Conservation (phyloP, 2,329 filamentous ascomycete genomes). For the Fusarium graminum region DNA sequence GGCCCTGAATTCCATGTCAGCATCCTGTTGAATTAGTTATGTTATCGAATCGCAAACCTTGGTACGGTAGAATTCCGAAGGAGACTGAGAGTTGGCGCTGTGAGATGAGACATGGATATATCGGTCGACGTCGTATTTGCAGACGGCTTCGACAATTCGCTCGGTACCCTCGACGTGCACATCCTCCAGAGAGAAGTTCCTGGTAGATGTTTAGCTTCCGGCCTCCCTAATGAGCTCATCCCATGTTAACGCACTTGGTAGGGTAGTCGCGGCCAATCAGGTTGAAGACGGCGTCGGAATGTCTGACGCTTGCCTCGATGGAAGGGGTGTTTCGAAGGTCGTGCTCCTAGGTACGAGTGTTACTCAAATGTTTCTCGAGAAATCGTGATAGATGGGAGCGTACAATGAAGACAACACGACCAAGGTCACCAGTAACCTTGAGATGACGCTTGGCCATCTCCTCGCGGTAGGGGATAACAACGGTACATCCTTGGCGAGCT, state of each 20-base stretch:
- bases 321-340: conserved; percentile 94
- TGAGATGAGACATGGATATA: conserved; percentile 97
- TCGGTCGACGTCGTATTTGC: conserved; percentile 97
- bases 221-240: conserved; percentile 6
- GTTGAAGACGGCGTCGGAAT: conserved; percentile 98
- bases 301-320: conserved; percentile 95
- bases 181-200: conserved; percentile 93
- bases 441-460: conserved; percentile 98
- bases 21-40: background rate
- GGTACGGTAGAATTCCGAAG: conserved; percentile 90
- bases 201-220: conserved; percentile 55
- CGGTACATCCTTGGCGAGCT: conserved; percentile 95
- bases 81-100: conserved; percentile 84
- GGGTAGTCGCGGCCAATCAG: conserved; percentile 93
- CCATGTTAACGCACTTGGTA: conserved; percentile 76
- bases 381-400: conserved; percentile 42
- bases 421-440: conserved; percentile 95
- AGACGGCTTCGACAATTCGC: conserved; percentile 92
- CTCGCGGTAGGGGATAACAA: conserved; percentile 93
- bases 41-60: conserved; percentile 69
- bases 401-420: conserved; percentile 88
- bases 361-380: conserved; percentile 24
- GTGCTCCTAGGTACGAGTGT: conserved; percentile 75
- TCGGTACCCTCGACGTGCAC: conserved; percentile 93
- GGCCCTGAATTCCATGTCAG: conserved; percentile 65